Evolutionary conservation across 2,329 filamentous ascomycete species (phyloP).

Genomic region (Colletotrichum falcatum): DNA sequence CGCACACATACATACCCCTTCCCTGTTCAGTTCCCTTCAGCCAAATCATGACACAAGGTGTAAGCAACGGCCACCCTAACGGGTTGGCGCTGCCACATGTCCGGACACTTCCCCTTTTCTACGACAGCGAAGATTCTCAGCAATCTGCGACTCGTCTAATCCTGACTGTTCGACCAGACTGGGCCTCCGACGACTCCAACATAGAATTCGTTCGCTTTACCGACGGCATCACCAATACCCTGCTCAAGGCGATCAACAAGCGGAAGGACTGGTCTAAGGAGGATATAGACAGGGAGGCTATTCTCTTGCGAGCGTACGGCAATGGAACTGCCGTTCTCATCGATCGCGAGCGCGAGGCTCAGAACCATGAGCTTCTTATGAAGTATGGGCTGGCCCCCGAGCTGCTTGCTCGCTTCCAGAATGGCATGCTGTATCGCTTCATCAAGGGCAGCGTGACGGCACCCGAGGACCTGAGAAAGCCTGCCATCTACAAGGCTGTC

Average conservation of each 20-base stretch:
- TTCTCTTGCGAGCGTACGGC: conserved; percentile 93
- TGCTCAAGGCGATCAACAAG: conserved; percentile 81
- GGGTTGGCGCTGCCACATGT: conserved; percentile 58
- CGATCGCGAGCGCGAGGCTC: conserved; percentile 86
- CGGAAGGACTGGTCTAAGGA: conserved; percentile 76
- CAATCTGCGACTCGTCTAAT: conserved; percentile 84
- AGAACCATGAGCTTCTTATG: conserved; percentile 88
- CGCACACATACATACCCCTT: not conserved
- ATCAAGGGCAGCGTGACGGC: conserved; percentile 84
- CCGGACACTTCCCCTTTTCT: conserved; percentile 78
- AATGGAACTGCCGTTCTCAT: conserved; percentile 95
- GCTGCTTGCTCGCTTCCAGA: conserved; percentile 91
- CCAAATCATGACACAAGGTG: conserved; percentile 39
- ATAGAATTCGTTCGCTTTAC: conserved; percentile 93
- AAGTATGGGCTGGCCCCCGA: conserved; percentile 85
- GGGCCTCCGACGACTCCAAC: conserved; percentile 78
- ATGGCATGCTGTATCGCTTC: conserved; percentile 95
- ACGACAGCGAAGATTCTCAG: conserved; percentile 81
- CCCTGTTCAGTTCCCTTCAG: conserved; percentile 4
- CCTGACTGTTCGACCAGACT: conserved; percentile 83
- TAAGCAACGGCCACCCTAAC: conserved; percentile 48
- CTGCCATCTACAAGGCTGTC: conserved; percentile 83
- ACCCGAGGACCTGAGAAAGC: conserved; percentile 81
- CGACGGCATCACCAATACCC: conserved; percentile 97
- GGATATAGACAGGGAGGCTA: conserved; percentile 84